Evolutionary conservation across 257 asterid species (phyloP).

Genomic region (Jacaranda mimosifolia): DNA sequence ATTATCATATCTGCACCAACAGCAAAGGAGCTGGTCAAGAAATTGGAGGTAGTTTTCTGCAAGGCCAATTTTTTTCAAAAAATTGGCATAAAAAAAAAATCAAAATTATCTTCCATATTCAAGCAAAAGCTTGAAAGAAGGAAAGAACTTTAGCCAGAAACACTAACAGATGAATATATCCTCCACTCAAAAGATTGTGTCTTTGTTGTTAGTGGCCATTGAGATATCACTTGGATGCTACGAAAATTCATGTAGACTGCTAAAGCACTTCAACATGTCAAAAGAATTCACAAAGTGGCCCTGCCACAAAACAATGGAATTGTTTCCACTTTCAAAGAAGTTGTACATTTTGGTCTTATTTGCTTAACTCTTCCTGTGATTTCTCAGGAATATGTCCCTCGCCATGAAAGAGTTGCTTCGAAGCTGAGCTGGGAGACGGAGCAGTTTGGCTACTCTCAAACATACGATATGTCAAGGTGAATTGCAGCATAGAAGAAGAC

Average conservation of each 20-base stretch:
- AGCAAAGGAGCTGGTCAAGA: slow-evolving; percentile 57
- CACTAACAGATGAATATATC: neutral
- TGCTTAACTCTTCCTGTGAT: neutral
- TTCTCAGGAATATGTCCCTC: slow-evolving; percentile 55
- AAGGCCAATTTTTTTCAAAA: neutral
- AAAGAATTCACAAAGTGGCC: neutral
- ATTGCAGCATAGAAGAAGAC: slow-evolving; percentile 35
- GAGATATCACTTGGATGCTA: slow-evolving; percentile 27
- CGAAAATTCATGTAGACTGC: neutral
- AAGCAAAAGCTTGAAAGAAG: neutral
- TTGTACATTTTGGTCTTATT: neutral
- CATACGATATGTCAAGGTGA: slow-evolving; percentile 56
- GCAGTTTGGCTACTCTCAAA: slow-evolving; percentile 48
- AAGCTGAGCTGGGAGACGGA: slow-evolving; percentile 62
- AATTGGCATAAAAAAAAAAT: no score
- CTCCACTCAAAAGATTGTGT: slow-evolving; percentile 18
- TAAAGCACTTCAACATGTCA: slow-evolving; percentile 29
- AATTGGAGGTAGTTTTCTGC: slow-evolving; percentile 50
- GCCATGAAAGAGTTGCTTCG: slow-evolving; percentile 65
- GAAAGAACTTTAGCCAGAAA: no score
- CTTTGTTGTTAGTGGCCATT: slow-evolving; percentile 30
- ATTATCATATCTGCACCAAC: slow-evolving; percentile 65
- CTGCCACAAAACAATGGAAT: neutral
- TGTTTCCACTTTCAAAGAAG: slow-evolving; percentile 1
- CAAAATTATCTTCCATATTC: neutral